These are phyloP conservation scores for Thuja plicata DNA, from an alignment of 83 land plant genomes.

Conservation along the genomic window DNA sequence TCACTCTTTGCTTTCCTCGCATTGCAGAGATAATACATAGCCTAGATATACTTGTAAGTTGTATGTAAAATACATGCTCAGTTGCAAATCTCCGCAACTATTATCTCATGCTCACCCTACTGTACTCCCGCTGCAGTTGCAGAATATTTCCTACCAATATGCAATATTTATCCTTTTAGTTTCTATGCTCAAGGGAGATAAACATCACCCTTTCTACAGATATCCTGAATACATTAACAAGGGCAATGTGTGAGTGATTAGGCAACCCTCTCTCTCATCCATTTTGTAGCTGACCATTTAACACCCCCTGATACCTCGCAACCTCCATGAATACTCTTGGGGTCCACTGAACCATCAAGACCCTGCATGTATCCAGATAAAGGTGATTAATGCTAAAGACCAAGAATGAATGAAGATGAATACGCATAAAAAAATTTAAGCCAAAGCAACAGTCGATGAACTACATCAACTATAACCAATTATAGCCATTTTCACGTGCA, in stretches of 20 bases:
- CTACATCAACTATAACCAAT: not conserved
- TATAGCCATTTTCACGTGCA: no score
- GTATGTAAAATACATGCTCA: not conserved
- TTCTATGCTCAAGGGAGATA: not conserved
- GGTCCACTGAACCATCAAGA: conserved; percentile 65
- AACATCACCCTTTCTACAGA: not conserved
- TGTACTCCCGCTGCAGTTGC: conserved; percentile 3
- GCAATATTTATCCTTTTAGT: not conserved
- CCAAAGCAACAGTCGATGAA: not conserved
- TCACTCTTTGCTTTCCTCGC: not conserved
- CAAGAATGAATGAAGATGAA: not conserved
- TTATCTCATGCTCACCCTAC: not conserved
- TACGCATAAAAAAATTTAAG: not conserved
- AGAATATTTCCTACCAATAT: not conserved
- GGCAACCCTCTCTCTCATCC: conserved; percentile 66
- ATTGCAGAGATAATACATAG: not conserved
- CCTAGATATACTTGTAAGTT: not conserved
- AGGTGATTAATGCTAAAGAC: not conserved
- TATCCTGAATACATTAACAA: not conserved
- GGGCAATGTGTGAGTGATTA: not conserved
- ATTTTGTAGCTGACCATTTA: conserved; percentile 87
- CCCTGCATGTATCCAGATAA: conserved; percentile 29
- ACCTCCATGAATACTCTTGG: conserved; percentile 70
- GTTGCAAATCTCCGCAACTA: not conserved
- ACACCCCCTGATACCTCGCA: conserved; percentile 63